Conservation (phyloP, 805 yeast species). For the Priceomyces medius region DNA sequence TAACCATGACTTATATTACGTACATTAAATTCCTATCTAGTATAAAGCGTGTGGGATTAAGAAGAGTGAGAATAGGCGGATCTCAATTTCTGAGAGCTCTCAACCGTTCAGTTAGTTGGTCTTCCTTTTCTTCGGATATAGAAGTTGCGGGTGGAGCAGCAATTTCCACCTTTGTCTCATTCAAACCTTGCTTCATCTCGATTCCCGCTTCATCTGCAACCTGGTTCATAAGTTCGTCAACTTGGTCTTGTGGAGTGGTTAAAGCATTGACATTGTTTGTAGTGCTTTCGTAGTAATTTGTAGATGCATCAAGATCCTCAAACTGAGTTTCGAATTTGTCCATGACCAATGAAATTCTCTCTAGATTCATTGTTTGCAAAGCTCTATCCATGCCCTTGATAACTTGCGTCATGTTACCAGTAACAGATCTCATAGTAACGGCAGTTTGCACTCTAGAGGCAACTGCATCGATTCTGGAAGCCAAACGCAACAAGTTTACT, state of each 20-base stretch:
- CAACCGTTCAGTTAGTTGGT: constrained; percentile 79
- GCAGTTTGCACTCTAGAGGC: constrained; percentile 97
- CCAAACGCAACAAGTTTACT: constrained; percentile 72
- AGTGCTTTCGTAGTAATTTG: constrained; percentile 89
- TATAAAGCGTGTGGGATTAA: not conserved
- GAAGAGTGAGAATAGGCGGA: too few relatives aligned
- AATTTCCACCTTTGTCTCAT: constrained; percentile 56
- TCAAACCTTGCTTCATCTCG: constrained; percentile 82
- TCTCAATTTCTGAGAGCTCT: constrained; percentile 68
- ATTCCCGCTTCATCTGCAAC: constrained; percentile 98
- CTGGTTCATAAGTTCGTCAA: constrained; percentile 82
- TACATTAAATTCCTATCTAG: not conserved
- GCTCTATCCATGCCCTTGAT: constrained; percentile 97
- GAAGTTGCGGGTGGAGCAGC: constrained; percentile 36
- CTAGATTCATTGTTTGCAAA: constrained; percentile 91
- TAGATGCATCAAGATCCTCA: constrained; percentile 91
- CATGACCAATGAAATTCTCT: constrained; percentile 90
- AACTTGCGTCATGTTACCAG: constrained; percentile 90
- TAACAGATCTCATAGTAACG: constrained; percentile 93
- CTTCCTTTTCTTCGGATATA: constrained; percentile 74
- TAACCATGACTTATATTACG: too few relatives aligned
- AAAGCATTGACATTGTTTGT: constrained; percentile 86
- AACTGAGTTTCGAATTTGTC: constrained; percentile 95
- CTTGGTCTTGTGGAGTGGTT: constrained; percentile 92
- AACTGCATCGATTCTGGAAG: constrained; percentile 92